Percentiles rank a stretch among this genome's conserved stretches.
These are phyloP conservation scores for Aplosporella prunicola DNA, from an alignment of 2,329 filamentous ascomycete species.

Conservation along the genomic window DNA sequence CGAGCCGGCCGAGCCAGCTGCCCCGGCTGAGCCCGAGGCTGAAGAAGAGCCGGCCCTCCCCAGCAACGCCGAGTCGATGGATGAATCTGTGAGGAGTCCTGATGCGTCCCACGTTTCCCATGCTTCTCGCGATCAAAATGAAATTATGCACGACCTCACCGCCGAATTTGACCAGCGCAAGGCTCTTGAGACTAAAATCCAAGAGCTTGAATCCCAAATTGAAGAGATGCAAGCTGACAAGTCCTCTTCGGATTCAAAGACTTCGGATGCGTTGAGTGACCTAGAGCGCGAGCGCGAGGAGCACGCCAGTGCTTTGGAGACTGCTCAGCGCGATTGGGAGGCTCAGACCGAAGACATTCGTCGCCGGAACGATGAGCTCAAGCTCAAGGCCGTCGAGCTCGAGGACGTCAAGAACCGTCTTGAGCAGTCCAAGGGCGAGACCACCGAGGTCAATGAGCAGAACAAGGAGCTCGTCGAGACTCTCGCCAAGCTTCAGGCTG, in stretches of 20 bases:
- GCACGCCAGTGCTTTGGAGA: slow-evolving; percentile 2
- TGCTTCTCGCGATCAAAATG: slow-evolving; percentile 5
- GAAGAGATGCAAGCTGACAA: slow-evolving; percentile 11
- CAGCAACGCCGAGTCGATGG: too few relatives aligned
- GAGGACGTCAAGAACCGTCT: slow-evolving; percentile 9
- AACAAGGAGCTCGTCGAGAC: slow-evolving; percentile 6
- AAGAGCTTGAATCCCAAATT: slow-evolving; percentile 6
- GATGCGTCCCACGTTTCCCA: too few relatives aligned
- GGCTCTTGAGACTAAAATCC: slow-evolving; percentile 9
- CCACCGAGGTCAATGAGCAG: slow-evolving; percentile 5
- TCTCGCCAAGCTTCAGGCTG: slow-evolving; percentile 7
- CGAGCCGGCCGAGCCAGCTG: not conserved
- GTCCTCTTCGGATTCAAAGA: slow-evolving; percentile 5
- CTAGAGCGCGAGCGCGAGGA: slow-evolving; percentile 4
- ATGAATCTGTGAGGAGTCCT: not conserved
- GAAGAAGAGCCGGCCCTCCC: too few relatives aligned
- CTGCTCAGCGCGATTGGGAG: slow-evolving; percentile 4
- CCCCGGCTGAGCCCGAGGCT: not conserved
- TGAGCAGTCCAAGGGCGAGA: slow-evolving; percentile 7
- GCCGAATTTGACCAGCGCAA: slow-evolving; percentile 10
- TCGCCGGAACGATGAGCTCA: slow-evolving; percentile 6
- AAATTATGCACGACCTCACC: slow-evolving; percentile 10
- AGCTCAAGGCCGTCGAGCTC: slow-evolving; percentile 11
- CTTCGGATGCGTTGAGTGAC: slow-evolving; percentile 4
- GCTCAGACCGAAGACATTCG: slow-evolving; percentile 8